Base-by-base conservation (phyloP, 192 early-diverging fungal genomes). In the Backusella morwellensis region DNA sequence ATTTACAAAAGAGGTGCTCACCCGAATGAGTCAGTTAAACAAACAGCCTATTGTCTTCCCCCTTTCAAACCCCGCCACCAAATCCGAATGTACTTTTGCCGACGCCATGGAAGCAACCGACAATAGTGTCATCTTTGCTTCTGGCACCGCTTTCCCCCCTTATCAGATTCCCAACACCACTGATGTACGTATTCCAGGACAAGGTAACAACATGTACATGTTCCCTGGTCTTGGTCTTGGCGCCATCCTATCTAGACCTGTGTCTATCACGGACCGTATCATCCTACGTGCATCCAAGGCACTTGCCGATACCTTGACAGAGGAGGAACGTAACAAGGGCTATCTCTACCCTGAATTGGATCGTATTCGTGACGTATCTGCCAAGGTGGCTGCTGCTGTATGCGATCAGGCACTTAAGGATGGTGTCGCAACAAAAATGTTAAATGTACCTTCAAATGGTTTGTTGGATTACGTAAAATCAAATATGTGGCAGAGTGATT, bases 1-100 rank as follows among this genome's bases (percentile, higher is more conserved):
- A 26, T 99, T 99, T 80, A 89, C 84, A 68, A 82, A 89, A 70
- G 78, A 88, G 3, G 88, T 96, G 6, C 80, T 99, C 59, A 66
- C 78, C 19, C 87, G 90, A 36, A 93, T 99, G 92, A 91, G 86
- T 73, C 78, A 88, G 66, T 71, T 95, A 26, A 97, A 95, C 81
- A 78, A 90, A 23, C 86, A 88, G 5, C 97, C 97, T 8, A 94
- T 97, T 78, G 90, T 97, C 68, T 96, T 97, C 85, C 96, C 96
- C 8, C 88, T 95, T 76, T 96, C 94, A 15, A 98, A 97, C 78
- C 96, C 95, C 29, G 78, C 86, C 66, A 89, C 88, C 73, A 95
- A 96, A 84, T 93, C 95, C 75, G 97, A 99, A 86, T 99, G 97
- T 87, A 94, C 93, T 4, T 99, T 94, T 76, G 96, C 94, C 85